phyloP scores from a whole-genome alignment of 2,329 filamentous ascomycete genomes.

The Phoma sp. region DNA sequence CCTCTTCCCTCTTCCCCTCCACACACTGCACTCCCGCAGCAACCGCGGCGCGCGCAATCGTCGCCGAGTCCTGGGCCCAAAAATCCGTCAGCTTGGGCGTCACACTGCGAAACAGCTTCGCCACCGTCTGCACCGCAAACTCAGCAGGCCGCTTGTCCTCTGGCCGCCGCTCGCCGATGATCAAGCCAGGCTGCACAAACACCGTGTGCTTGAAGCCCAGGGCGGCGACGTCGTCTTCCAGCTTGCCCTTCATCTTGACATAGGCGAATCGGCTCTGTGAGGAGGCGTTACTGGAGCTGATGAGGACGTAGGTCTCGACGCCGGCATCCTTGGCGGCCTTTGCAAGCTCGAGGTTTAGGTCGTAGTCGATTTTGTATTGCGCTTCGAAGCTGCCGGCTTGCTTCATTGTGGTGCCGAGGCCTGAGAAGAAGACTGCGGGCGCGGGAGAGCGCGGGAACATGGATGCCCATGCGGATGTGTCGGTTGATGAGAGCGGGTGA shows the following conservation, averaged over 20 bases:
- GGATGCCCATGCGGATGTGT: conserved; percentile 70
- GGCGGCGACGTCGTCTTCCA: conserved; percentile 77
- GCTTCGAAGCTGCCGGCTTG: conserved; percentile 76
- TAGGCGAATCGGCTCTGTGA: conserved; percentile 61
- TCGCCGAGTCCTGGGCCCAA: conserved; percentile 74
- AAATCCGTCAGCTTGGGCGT: conserved; percentile 61
- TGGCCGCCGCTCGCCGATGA: conserved; percentile 67
- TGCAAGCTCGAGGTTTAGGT: conserved; percentile 81
- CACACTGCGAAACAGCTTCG: conserved; percentile 60
- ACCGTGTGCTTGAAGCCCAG: conserved; percentile 79
- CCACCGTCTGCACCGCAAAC: conserved; percentile 61
- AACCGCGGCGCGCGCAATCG: conserved; percentile 56
- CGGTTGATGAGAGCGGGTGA: conserved; percentile 68
- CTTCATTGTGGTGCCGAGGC: conserved; percentile 78
- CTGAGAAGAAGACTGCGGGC: conserved; percentile 73
- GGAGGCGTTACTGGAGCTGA: conserved; percentile 65
- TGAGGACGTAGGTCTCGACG: conserved; percentile 76
- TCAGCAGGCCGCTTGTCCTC: conserved; percentile 67
- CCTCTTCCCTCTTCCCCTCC: conserved; percentile 56
- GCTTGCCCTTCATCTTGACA: conserved; percentile 79
- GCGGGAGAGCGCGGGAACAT: conserved; percentile 63
- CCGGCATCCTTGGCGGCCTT: conserved; percentile 75
- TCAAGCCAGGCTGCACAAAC: conserved; percentile 74
- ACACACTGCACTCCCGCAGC: conserved; percentile 15
- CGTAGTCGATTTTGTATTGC: conserved; percentile 88